Percentiles rank a stretch among this genome's conserved stretches.
Conservation (phyloP, 75 land plant genomes). For the Cunninghamia lanceolata region DNA sequence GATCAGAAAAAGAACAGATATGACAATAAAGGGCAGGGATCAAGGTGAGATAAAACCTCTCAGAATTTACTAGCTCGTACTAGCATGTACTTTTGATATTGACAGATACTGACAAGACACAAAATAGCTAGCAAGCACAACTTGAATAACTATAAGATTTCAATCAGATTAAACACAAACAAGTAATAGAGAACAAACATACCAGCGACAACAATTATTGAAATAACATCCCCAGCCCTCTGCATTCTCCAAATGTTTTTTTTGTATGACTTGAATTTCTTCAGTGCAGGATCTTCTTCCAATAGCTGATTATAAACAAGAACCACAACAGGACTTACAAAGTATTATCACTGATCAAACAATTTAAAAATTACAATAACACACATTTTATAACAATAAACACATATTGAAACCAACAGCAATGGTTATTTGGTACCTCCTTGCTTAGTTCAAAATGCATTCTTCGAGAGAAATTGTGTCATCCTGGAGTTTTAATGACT, state of each 20-base stretch:
- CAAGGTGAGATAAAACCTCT: background rate
- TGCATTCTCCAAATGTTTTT: conserved; percentile 43
- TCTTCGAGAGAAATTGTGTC: background rate
- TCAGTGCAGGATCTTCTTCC: conserved; percentile 68
- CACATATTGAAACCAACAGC: background rate
- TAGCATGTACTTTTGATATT: background rate
- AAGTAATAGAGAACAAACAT: conserved; percentile 13
- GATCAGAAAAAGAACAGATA: background rate
- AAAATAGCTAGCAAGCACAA: background rate
- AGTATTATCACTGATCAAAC: background rate
- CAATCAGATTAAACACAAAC: background rate
- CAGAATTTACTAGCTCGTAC: background rate
- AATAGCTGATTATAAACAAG: conserved; percentile 45
- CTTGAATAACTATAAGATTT: background rate
- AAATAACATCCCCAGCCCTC: conserved; percentile 56
- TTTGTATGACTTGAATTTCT: conserved; percentile 68
- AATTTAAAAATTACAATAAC: background rate
- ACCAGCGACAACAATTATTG: conserved; percentile 73
- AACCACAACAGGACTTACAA: background rate
- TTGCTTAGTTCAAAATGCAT: background rate
- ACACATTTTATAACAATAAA: background rate
- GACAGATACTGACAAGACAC: background rate
- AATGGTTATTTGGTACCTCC: background rate
- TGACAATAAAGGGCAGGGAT: background rate
- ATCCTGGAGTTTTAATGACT: background rate